A percentile compares a stretch with the other conserved stretches of the same genome.
These are phyloP conservation scores for Calophaca sinica DNA, from an alignment of 306 rosid species.

Conservation along the genomic window DNA sequence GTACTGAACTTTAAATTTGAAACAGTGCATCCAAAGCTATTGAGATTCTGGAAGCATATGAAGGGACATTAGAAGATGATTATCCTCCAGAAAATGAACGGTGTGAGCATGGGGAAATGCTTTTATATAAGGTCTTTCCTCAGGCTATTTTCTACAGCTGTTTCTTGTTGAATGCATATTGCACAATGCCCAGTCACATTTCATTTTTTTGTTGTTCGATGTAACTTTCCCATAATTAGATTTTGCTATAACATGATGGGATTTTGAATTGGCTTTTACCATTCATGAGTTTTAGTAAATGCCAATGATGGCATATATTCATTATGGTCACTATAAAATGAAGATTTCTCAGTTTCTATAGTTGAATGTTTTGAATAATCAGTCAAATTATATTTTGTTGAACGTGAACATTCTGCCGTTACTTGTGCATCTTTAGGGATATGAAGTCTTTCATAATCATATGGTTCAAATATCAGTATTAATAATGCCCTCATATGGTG, in stretches of 20 bases:
- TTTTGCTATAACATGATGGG: constrained; percentile 18
- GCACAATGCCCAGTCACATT: constrained; percentile 7
- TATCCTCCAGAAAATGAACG: constrained; percentile 93
- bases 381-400: constrained; percentile 5
- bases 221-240: constrained; percentile 4
- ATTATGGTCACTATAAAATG: neutral
- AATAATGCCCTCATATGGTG: constrained; percentile 25
- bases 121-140: constrained; percentile 79
- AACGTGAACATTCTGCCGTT: constrained; percentile 24
- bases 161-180: constrained; percentile 41
- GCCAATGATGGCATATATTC: constrained; percentile 20
- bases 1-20: constrained; percentile 40
- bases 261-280: constrained; percentile 20
- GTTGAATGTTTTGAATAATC: no score
- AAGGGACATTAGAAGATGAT: constrained; percentile 96
- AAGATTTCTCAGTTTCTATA: constrained; percentile 17
- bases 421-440: constrained; percentile 16
- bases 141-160: constrained; percentile 22
- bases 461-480: constrained; percentile 7
- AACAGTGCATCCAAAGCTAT: constrained; percentile 83
- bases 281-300: constrained; percentile 4
- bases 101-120: constrained; percentile 96
- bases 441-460: constrained; percentile 23
- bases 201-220: constrained; percentile 26
- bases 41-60: constrained; percentile 97